phyloP scores from a whole-genome alignment of 2,329 filamentous ascomycete species.

The Talaromyces islandicus region DNA sequence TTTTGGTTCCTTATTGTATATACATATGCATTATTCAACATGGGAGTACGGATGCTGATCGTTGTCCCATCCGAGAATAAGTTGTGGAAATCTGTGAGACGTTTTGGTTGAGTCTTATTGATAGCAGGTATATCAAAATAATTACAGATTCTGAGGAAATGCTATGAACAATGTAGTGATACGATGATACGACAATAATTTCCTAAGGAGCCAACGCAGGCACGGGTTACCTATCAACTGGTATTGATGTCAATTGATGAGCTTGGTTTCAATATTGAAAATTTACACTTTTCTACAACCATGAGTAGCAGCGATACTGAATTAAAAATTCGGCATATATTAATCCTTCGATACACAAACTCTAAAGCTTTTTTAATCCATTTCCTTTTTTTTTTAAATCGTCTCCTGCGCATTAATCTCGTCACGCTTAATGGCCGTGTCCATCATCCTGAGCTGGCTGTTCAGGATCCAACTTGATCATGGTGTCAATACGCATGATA shows the following conservation, averaged over 20 bases:
- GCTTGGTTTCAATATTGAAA: background rate
- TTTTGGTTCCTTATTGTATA: background rate
- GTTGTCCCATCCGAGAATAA: background rate
- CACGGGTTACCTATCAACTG: no score
- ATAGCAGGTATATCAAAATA: background rate
- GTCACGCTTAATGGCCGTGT: conserved; percentile 63
- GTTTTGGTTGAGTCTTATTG: background rate
- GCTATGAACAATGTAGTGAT: background rate
- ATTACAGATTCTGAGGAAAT: background rate
- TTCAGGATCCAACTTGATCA: conserved; percentile 97
- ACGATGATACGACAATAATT: no score
- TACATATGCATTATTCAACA: background rate
- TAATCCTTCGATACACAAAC: background rate
- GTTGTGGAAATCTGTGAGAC: background rate
- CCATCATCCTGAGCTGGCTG: conserved; percentile 70
- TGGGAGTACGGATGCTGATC: background rate
- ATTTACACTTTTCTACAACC: background rate
- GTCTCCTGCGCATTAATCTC: background rate
- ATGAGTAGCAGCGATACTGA: background rate
- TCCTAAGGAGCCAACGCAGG: no score
- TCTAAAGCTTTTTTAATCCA: background rate
- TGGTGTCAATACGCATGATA: conserved; percentile 98
- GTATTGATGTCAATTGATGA: background rate
- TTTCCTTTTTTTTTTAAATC: background rate
- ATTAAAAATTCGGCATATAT: background rate